Conservation (phyloP, 192 early-diverging fungal species). For the Coemansia sp. region DNA sequence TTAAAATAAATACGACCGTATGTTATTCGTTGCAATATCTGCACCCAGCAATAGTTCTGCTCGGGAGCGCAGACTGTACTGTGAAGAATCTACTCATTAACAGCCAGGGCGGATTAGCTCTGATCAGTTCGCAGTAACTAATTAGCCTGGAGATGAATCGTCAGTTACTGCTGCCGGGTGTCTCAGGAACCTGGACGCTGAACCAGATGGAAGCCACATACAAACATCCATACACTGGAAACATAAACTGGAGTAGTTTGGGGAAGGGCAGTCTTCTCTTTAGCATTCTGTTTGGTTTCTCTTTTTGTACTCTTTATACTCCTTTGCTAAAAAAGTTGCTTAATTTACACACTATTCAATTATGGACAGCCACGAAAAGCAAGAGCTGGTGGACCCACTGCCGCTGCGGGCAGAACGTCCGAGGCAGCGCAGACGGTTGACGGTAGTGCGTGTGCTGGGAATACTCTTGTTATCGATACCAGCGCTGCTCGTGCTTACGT, state of each 20-base stretch:
- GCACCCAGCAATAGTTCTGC: too few species aligned
- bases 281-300: neutral
- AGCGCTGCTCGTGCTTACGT: slow-evolving; percentile 17
- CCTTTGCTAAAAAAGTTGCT: neutral
- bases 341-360: neutral
- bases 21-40: too few species aligned
- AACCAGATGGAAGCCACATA: too few species aligned
- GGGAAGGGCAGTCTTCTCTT: neutral
- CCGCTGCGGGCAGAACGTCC: neutral
- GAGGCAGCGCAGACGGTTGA: neutral
- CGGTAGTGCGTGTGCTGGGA: slow-evolving; percentile 13
- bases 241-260: neutral
- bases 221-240: too few species aligned
- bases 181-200: neutral
- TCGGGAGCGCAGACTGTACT: too few species aligned
- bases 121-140: neutral
- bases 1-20: too few species aligned
- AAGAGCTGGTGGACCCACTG: neutral
- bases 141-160: neutral
- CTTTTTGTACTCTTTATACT: neutral
- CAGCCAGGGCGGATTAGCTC: too few species aligned
- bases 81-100: too few species aligned
- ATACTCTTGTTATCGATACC: slow-evolving; percentile 34
- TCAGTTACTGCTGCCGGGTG: neutral
- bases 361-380: slow-evolving; percentile 9